These are phyloP conservation scores for Colletotrichum falcatum DNA, from an alignment of 2,329 filamentous ascomycete species.

Conservation along the genomic window DNA sequence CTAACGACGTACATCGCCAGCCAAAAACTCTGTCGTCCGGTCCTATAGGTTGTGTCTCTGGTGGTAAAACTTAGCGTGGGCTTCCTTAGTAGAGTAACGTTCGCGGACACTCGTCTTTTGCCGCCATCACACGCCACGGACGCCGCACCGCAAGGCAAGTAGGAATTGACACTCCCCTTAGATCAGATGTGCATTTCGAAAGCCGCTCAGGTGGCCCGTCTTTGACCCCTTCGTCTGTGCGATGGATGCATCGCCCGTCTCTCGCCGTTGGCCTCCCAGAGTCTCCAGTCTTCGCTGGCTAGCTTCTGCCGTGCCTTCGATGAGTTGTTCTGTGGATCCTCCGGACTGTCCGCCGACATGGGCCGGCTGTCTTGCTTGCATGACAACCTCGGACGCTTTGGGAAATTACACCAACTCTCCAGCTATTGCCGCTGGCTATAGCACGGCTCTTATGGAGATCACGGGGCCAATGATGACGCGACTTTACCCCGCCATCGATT, in stretches of 20 bases:
- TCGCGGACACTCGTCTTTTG: constrained; percentile 25
- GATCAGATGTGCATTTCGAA: constrained; percentile 29
- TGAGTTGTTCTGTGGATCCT: constrained; percentile 55
- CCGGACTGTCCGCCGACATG: constrained; percentile 48
- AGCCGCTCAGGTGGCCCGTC: constrained; percentile 5
- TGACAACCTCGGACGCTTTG: constrained; percentile 57
- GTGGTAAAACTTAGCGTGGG: constrained; percentile 36
- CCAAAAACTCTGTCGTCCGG: constrained; percentile 33
- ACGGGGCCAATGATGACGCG: constrained; percentile 47
- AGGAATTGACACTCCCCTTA: constrained; percentile 18
- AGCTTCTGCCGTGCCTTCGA: constrained; percentile 51
- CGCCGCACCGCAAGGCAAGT: constrained; percentile 2
- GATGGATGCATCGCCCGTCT: constrained; percentile 21
- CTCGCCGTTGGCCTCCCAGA: constrained; percentile 33
- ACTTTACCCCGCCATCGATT: constrained; percentile 44
- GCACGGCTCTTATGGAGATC: constrained; percentile 53
- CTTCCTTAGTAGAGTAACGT: constrained; percentile 25
- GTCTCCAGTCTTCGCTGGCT: constrained; percentile 29
- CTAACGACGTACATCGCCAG: constrained; percentile 26
- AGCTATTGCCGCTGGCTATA: constrained; percentile 52
- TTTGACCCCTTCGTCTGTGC: constrained; percentile 36
- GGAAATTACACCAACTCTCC: constrained; percentile 58
- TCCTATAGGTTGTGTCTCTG: constrained; percentile 24
- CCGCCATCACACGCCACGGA: constrained; percentile 18
- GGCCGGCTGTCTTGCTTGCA: constrained; percentile 51